phyloP scores from a whole-genome alignment of 441 rosid species.

The Metrosideros polymorpha region DNA sequence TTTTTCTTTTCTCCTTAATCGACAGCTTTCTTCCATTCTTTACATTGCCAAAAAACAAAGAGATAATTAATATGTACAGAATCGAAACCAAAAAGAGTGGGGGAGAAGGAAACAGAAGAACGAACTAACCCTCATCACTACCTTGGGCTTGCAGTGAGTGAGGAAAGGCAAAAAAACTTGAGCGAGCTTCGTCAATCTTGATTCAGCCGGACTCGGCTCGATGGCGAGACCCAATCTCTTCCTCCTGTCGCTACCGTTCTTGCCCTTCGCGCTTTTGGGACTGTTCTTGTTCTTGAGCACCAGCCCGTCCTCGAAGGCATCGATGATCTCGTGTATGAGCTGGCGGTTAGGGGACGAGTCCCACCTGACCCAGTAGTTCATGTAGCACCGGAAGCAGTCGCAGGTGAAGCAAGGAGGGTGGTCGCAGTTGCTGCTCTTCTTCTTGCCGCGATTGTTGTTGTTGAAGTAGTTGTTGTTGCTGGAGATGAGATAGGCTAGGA shows the following conservation, averaged over 20 bases:
- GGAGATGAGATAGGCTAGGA: slow-evolving; percentile 55
- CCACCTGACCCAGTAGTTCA: slow-evolving; percentile 71
- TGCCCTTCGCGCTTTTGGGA: slow-evolving; percentile 5
- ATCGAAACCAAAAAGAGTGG: too few relatives aligned
- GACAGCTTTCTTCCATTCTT: background rate
- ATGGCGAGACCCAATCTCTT: slow-evolving; percentile 6
- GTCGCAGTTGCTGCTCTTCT: background rate
- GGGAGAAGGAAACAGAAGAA: background rate
- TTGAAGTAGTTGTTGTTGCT: slow-evolving; percentile 7
- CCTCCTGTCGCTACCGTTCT: slow-evolving; percentile 18
- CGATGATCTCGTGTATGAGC: slow-evolving; percentile 64
- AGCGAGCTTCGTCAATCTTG: too few relatives aligned
- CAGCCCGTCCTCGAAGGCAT: slow-evolving; percentile 48
- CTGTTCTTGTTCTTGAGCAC: background rate
- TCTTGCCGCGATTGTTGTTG: background rate
- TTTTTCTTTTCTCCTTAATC: too few relatives aligned
- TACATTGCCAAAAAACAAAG: background rate
- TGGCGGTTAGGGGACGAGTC: slow-evolving; percentile 62
- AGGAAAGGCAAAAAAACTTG: too few relatives aligned
- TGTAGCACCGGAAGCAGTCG: slow-evolving; percentile 64
- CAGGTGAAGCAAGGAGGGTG: slow-evolving; percentile 51
- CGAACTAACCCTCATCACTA: background rate
- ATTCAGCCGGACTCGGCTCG: slow-evolving; percentile 16
- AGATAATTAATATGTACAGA: background rate
- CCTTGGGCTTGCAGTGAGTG: background rate